Conservation (phyloP, 371 early-diverging fungal genomes). For the Cokeromyces recurvatus region DNA sequence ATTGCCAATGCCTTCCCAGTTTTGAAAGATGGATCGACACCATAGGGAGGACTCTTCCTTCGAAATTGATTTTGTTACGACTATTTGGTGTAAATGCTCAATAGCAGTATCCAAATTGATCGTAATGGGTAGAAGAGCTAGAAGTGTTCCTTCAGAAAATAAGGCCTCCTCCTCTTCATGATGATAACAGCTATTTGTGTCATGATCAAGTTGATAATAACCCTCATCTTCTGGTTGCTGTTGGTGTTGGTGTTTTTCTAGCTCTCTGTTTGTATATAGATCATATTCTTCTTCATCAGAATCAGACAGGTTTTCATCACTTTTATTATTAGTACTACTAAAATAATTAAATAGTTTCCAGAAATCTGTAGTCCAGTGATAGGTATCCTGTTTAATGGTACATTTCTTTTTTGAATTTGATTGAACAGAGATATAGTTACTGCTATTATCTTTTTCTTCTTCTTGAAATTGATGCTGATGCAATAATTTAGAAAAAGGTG, state of each 20-base stretch:
- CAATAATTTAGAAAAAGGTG: slow-evolving; percentile 19
- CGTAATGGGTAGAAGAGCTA: slow-evolving; percentile 23
- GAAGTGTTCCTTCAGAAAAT: no score
- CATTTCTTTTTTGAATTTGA: no score
- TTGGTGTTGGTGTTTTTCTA: no score
- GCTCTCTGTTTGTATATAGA: no score
- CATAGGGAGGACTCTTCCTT: slow-evolving; percentile 18
- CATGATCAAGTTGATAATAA: slow-evolving; percentile 26
- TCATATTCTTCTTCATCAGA: no score
- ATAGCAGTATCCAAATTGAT: slow-evolving; percentile 16
- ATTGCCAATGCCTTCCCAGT: slow-evolving; percentile 45
- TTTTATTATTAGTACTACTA: neutral
- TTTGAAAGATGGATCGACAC: slow-evolving; percentile 38
- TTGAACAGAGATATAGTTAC: neutral
- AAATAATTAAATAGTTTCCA: slow-evolving; percentile 16
- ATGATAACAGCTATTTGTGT: neutral
- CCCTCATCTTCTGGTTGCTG: slow-evolving; percentile 6
- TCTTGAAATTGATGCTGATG: no score
- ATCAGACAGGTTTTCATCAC: no score
- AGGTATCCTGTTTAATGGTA: no score
- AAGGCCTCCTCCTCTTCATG: slow-evolving; percentile 5
- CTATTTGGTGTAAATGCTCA: slow-evolving; percentile 12
- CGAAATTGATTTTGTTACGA: slow-evolving; percentile 3
- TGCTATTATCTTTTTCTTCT: neutral
- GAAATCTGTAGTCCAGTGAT: slow-evolving; percentile 20